Percentiles rank a stretch among this genome's conserved stretches.
Evolutionary conservation across 192 early-diverging fungal species (phyloP).

Genomic region (Glomus cerebriforme): DNA sequence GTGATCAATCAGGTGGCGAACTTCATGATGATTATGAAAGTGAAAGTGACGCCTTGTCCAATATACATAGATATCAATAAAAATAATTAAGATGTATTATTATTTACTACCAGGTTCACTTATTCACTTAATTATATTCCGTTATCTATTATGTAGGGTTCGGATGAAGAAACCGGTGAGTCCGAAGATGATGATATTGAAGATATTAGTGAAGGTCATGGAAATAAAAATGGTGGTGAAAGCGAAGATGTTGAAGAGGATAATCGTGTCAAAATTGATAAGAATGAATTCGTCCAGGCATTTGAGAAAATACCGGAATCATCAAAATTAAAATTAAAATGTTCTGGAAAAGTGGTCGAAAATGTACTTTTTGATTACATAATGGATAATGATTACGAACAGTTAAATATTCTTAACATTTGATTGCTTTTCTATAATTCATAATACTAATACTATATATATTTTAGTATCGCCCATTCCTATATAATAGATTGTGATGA

Average conservation of each 20-base stretch:
- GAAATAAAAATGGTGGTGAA: background rate
- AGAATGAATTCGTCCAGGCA: background rate
- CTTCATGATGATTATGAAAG: too few relatives aligned
- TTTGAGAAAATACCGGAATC: background rate
- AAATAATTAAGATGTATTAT: too few relatives aligned
- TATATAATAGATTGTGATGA: slow-evolving; percentile 28
- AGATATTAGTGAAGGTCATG: background rate
- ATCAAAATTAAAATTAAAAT: slow-evolving; percentile 24
- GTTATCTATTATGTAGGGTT: too few relatives aligned
- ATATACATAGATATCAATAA: too few relatives aligned
- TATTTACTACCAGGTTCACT: too few relatives aligned
- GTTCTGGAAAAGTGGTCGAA: background rate
- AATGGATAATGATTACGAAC: too few relatives aligned
- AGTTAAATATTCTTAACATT: slow-evolving; percentile 2
- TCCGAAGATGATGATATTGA: background rate
- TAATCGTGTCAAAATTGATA: slow-evolving; percentile 6
- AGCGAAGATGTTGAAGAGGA: background rate
- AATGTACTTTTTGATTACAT: too few relatives aligned
- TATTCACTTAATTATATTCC: too few relatives aligned
- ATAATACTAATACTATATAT: slow-evolving; percentile 18
- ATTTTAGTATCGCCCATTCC: slow-evolving; percentile 23
- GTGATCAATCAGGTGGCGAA: too few relatives aligned
- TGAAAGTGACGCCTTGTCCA: too few relatives aligned
- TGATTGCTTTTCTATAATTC: slow-evolving; percentile 6
- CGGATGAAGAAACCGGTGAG: background rate